Evolutionary conservation across 176 grass and related monocot species (phyloP), one percentile per base, ranked within the genome.

Genomic region (Bolboschoenus planiculmis): DNA sequence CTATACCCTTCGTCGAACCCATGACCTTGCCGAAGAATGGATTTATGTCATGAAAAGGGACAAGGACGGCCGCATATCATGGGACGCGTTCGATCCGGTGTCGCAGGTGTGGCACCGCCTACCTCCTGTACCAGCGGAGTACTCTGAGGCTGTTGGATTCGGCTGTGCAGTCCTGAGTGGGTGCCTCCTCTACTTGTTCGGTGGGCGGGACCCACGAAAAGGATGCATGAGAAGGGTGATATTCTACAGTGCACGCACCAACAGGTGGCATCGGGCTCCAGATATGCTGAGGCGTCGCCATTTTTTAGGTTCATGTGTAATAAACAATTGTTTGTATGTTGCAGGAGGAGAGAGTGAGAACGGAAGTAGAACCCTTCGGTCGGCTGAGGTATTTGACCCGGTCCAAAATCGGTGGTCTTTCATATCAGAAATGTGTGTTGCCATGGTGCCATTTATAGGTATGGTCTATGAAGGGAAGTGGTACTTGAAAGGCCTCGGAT

Each of bases 321-420:
- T 97, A 10, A 88, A 89, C 47, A 90, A 87, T 50, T 87, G 88
- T 62, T 82, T 97, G 61, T 97, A 94, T 86, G 91, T 94, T 1
- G 89, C 94, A 0, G 91, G 94, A 40, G 94, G 89, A 9, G 89
- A 97, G 82, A 82, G 53, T 56, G 89, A 88, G 39, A 85, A 68
- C 10, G 84, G 78, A 1, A 85, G 63, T 6, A 84, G 77, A 37
- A 81, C 81, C 1, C 58, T 97, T 36, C 74, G 47, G 13, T 92
- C 91, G 0, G 91, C 79, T 1, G 94, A 97, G 82, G 73, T 90
- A 44, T 97, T 90, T 81, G 91, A 97, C 60, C 91, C 94, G 0
- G 81, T 58, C 46, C 93, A 97, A 85, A 97, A 97, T 82, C 84
- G 94, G 51, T 97, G 94, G 94, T 85, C 86, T 0, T 85, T 88